These are phyloP conservation scores for Saccharomycopsis vini DNA, from an alignment of 805 yeast species.

Conservation along the genomic window DNA sequence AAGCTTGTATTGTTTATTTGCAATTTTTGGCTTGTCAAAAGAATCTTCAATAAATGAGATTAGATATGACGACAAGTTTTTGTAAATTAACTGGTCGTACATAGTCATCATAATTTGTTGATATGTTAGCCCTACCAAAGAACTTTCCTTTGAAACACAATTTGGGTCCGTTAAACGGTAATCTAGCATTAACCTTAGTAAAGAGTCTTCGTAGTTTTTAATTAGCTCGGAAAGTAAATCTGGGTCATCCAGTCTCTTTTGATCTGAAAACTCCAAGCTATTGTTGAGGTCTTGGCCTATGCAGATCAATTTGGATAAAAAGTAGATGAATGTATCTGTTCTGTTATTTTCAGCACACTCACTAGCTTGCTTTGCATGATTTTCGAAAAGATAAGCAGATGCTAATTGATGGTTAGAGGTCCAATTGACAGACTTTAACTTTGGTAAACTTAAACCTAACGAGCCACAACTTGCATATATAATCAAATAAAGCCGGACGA, in stretches of 20 bases:
- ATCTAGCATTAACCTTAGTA: conserved; percentile 33
- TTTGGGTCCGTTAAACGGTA: conserved; percentile 29
- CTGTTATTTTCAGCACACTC: no score
- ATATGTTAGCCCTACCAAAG: conserved; percentile 36
- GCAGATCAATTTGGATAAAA: conserved; percentile 35
- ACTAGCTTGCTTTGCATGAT: no score
- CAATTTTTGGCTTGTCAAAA: conserved; percentile 6
- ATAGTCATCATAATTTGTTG: conserved; percentile 42
- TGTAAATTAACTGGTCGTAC: conserved; percentile 44
- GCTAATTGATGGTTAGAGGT: conserved; percentile 32
- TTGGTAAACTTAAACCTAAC: conserved; percentile 40
- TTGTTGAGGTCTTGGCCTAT: conserved; percentile 38
- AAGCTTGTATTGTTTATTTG: conserved; percentile 3
- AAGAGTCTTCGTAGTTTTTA: conserved; percentile 30
- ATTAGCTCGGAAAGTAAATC: conserved; percentile 8
- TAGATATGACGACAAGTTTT: conserved; percentile 24
- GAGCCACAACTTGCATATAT: conserved; percentile 45
- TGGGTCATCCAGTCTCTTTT: conserved; percentile 5
- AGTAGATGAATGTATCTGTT: conserved; percentile 36
- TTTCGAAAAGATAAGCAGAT: conserved; percentile 27
- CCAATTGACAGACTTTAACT: conserved; percentile 44
- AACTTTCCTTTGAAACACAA: conserved; percentile 29
- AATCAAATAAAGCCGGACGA: conserved; percentile 36
- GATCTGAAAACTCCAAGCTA: background rate
- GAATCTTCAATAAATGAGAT: conserved; percentile 12